phyloP scores from a whole-genome alignment of 2,329 filamentous ascomycete species.

The Thelonectria olida region DNA sequence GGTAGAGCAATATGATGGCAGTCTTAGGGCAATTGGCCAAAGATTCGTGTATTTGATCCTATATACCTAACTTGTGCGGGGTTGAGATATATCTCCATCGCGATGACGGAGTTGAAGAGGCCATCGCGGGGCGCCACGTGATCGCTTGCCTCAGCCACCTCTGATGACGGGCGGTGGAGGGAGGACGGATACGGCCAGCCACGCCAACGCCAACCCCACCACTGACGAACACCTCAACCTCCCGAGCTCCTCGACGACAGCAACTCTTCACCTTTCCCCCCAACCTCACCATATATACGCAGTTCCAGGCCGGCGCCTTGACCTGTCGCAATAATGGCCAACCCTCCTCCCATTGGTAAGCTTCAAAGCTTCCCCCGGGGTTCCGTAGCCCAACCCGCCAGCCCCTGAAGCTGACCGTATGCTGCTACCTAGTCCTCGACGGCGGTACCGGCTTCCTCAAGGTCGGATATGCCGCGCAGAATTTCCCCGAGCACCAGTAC shows the following conservation, averaged over 20 bases:
- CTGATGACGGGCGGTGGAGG: conserved; percentile 44
- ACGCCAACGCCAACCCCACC: conserved; percentile 46
- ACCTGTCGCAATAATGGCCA: conserved; percentile 56
- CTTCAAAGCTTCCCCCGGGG: conserved; percentile 28
- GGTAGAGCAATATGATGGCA: neutral
- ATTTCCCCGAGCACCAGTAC: conserved; percentile 99
- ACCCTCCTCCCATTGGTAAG: conserved; percentile 64
- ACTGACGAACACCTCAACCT: conserved; percentile 45
- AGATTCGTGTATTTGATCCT: neutral
- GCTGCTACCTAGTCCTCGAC: conserved; percentile 80
- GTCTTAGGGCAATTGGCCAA: neutral
- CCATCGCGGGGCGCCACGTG: conserved; percentile 51
- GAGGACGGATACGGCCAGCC: no score
- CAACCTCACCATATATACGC: conserved; percentile 26
- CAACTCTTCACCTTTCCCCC: conserved; percentile 33
- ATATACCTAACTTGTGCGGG: conserved; percentile 3
- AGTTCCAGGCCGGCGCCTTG: conserved; percentile 18
- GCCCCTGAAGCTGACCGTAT: conserved; percentile 38
- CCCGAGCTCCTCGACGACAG: conserved; percentile 37
- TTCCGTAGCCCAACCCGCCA: conserved; percentile 23
- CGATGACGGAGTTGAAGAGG: conserved; percentile 10
- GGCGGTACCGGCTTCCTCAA: conserved; percentile 99
- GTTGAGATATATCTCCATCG: neutral
- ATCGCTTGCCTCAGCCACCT: conserved; percentile 44
- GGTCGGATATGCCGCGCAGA: conserved; percentile 98